Evolutionary conservation across 1,139 yeast genomes (phyloP), one percentile per base, ranked within the genome.

Genomic region (Blastobotrys elegans): DNA sequence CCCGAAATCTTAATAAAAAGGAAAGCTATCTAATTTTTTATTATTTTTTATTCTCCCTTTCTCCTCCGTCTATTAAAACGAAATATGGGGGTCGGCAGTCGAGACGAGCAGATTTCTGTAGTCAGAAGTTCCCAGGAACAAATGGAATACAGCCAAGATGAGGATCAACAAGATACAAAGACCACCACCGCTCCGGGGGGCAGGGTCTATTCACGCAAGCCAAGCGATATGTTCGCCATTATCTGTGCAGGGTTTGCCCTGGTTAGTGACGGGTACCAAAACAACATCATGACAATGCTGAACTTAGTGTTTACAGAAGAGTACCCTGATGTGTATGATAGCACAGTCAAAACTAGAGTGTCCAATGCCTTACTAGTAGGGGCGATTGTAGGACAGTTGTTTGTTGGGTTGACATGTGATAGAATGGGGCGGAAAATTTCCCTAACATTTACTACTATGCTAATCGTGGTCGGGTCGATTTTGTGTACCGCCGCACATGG

Each of bases 251-350:
- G 84, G 17, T 76, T 75, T 49, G 85, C 84, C 1, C 67, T 80
- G 55, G 73, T 78, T 55, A 74, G 80, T 20, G 85, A 80, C 59
- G 85, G 85, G 6, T 80, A 80, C 62, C 83, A 79, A 58, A 79
- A 80, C 59, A 77, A 75, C 55, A 70, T 78, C 52, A 80, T 80
- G 71, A 75, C 82, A 11, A 77, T 79, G 79, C 56, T 73, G 56
- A 79, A 79, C 63, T 64, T 72, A 22, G 70, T 78, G 20, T 77
- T 77, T 56, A 65, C 76, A 3, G 53, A 59, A 24, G 58, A 69
- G 47, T 79, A 78, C 60, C 76, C 77, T 2, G 58, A 68, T 16
- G 64, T 62, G 2, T 79, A 78, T 59, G 66, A 63, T 39, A 56
- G 73, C 20, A 57, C 66, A 24, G 64, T 78, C 63, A 73, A 75